A percentile compares a stretch with the other conserved stretches of the same genome.
Evolutionary conservation across 2,329 filamentous ascomycete genomes (phyloP).

Genomic region (Dactylellina parvicollis): DNA sequence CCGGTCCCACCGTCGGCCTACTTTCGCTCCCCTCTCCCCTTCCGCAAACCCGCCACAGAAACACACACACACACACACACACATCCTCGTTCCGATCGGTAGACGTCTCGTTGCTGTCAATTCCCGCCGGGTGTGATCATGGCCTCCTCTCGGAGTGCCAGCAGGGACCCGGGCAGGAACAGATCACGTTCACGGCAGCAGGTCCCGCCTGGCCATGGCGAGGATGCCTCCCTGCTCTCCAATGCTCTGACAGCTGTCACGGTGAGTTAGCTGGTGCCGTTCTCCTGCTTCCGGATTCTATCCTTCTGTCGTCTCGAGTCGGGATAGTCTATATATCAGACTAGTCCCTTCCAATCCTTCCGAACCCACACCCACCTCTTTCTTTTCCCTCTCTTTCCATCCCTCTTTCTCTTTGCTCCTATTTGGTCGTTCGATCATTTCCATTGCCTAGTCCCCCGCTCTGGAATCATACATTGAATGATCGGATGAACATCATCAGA

Average conservation of each 20-base stretch:
- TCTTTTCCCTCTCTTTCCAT: constrained; percentile 54
- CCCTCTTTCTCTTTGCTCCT: constrained; percentile 32
- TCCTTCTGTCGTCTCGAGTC: constrained; percentile 26
- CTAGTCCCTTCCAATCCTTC: background rate
- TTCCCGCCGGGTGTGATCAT: background rate
- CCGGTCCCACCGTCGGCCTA: too few relatives aligned
- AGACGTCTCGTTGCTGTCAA: constrained; percentile 1
- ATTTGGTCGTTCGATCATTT: constrained; percentile 30
- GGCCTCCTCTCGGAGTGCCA: constrained; percentile 47
- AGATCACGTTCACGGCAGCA: constrained; percentile 22
- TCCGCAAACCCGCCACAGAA: background rate
- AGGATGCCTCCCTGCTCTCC: constrained; percentile 41
- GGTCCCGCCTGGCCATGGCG: constrained; percentile 2
- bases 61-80: background rate
- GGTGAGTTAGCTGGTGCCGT: constrained; percentile 20
- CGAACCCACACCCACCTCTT: constrained; percentile 42
- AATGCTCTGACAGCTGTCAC: constrained; percentile 51
- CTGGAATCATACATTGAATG: constrained; percentile 1
- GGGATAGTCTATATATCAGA: constrained; percentile 16
- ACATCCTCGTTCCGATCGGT: background rate
- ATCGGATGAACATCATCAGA: constrained; percentile 10
- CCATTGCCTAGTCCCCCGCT: constrained; percentile 19
- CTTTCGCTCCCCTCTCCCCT: background rate
- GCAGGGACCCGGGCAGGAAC: constrained; percentile 37
- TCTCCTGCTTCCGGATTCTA: constrained; percentile 30